Conservation (phyloP, 306 rosid genomes). For the Biancaea sappan region DNA sequence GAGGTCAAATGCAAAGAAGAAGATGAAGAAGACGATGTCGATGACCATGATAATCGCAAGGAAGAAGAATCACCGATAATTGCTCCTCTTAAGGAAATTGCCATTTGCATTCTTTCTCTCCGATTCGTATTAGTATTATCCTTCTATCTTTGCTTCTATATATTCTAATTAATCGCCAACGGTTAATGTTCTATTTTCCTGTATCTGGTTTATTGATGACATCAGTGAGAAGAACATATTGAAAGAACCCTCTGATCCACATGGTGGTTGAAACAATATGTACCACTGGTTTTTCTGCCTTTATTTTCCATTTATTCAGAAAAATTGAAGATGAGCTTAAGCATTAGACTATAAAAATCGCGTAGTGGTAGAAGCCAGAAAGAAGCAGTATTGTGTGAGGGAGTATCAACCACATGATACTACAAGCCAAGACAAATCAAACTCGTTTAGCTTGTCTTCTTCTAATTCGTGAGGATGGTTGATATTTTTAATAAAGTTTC, state of each 20-base stretch:
- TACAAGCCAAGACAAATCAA: background rate
- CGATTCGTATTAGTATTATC: background rate
- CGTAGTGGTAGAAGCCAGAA: constrained; percentile 10
- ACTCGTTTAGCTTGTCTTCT: background rate
- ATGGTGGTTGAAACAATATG: constrained; percentile 44
- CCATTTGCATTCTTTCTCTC: constrained; percentile 51
- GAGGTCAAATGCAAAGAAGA: constrained; percentile 53
- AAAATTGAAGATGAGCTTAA: constrained; percentile 1
- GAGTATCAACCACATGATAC: constrained; percentile 30
- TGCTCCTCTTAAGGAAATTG: constrained; percentile 61
- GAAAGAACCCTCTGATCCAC: constrained; percentile 53
- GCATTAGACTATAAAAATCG: constrained; percentile 39
- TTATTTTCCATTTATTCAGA: constrained; percentile 24
- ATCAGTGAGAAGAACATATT: constrained; percentile 38
- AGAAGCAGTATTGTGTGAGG: background rate
- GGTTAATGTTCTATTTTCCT: constrained; percentile 34
- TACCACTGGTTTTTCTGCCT: constrained; percentile 53
- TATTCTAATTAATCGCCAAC: constrained; percentile 27
- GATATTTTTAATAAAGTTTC: no score
- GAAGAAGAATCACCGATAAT: constrained; percentile 54
- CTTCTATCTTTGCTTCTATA: background rate
- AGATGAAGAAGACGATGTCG: constrained; percentile 38
- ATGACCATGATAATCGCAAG: constrained; percentile 46
- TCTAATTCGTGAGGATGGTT: no score
- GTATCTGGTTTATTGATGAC: constrained; percentile 33